Percentiles rank a stretch among this genome's conserved stretches.
Evolutionary conservation across 345 rosid species (phyloP).

Genomic region (Ailanthus altissimus): DNA sequence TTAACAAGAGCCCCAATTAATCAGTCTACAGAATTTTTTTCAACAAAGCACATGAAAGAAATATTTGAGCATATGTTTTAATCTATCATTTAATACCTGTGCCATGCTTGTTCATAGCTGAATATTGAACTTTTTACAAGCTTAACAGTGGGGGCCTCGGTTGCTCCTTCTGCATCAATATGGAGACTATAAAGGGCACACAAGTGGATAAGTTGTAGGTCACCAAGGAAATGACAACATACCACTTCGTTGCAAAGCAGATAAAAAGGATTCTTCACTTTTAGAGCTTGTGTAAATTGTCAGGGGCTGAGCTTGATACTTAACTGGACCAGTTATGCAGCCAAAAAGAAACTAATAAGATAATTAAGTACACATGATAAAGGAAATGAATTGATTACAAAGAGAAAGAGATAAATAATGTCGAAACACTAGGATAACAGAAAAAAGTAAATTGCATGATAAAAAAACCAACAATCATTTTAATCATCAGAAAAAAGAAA

Average conservation of each 20-base stretch:
- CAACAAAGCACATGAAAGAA: background rate
- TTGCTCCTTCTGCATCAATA: constrained; percentile 60
- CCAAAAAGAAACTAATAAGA: constrained; percentile 19
- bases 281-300: constrained; percentile 86
- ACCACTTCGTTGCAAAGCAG: constrained; percentile 87
- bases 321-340: constrained; percentile 48
- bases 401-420: background rate
- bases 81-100: constrained; percentile 55
- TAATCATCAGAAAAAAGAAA: background rate
- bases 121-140: constrained; percentile 90
- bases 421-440: background rate
- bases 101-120: constrained; percentile 99
- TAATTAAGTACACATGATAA: background rate
- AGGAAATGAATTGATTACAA: background rate
- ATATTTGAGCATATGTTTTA: constrained; percentile 3
- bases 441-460: constrained; percentile 1
- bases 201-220: constrained; percentile 18
- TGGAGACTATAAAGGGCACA: constrained; percentile 29
- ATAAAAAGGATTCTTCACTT: constrained; percentile 80
- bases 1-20: background rate
- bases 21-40: background rate
- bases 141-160: constrained; percentile 60
- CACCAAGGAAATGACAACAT: constrained; percentile 27
- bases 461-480: background rate
- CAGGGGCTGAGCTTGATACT: constrained; percentile 83